phyloP scores from a whole-genome alignment of 345 rosid genomes.

The Corchorus olitorius region DNA sequence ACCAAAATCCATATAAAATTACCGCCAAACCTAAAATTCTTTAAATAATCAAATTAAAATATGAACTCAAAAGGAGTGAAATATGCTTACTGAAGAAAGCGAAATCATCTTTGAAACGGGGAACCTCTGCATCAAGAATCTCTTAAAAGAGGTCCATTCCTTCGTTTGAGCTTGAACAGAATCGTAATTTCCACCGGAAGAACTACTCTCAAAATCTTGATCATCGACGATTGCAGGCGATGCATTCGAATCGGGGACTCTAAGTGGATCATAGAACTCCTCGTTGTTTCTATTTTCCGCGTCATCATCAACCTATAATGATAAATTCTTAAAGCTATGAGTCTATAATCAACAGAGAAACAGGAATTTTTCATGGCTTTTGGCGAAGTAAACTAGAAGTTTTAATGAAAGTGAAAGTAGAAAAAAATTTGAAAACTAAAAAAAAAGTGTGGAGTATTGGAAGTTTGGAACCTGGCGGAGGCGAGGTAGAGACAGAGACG shows the following conservation, averaged over 20 bases:
- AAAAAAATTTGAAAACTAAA: not conserved
- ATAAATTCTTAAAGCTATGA: not conserved
- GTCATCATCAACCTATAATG: slow-evolving; percentile 34
- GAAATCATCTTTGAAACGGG: slow-evolving; percentile 77
- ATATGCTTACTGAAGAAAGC: slow-evolving; percentile 59
- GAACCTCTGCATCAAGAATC: slow-evolving; percentile 82
- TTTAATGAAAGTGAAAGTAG: not conserved
- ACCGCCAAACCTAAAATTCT: not conserved
- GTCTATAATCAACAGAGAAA: not conserved
- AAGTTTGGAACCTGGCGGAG: slow-evolving; percentile 42
- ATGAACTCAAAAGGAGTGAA: not conserved
- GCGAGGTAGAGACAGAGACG: slow-evolving; percentile 15
- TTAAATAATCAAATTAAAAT: not conserved
- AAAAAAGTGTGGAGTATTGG: not conserved
- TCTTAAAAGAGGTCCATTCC: slow-evolving; percentile 82
- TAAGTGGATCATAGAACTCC: slow-evolving; percentile 75
- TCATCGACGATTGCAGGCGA: slow-evolving; percentile 31
- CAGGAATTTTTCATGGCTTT: no score
- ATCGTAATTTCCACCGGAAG: slow-evolving; percentile 32
- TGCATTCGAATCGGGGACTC: slow-evolving; percentile 39
- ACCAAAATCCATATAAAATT: not conserved
- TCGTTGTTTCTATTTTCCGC: slow-evolving; percentile 29
- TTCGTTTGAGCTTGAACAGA: slow-evolving; percentile 38
- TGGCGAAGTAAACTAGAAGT: not conserved
- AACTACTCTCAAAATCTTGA: slow-evolving; percentile 27